Evolutionary conservation across 306 rosid genomes (phyloP), one percentile per base, ranked within the genome.

Genomic region (Inga oerstediana): DNA sequence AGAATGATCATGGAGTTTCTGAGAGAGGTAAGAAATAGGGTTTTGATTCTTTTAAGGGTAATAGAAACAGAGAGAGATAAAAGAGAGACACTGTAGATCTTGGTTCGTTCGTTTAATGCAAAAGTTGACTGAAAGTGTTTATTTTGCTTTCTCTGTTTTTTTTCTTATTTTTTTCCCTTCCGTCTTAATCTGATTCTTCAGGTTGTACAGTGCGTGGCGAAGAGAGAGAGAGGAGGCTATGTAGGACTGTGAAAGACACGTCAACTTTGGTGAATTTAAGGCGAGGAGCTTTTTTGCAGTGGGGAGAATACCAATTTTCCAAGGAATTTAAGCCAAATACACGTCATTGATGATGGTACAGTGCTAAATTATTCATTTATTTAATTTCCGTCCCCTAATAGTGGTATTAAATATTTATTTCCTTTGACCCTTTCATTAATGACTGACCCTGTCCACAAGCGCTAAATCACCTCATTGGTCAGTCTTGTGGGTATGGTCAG

Each of bases 181-280:
- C 14, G 8, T n/a, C 56, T 71, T 72, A 30, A 45, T 46, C 43
- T 48, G 64, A 20, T 22, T 72, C 76, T 48, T 72, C 76, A 72
- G 76, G 35, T 22, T 71, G 75, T 14, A 11, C 32, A 6, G 32
- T 41, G 51, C 19, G 32, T 5, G n/a, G 68, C 1, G 8, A 32
- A 4, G 37, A 3, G 67, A 11, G 67, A 56, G 27, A 8, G 69
- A 61, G 69, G 5, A 6, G 17, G 32, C 66, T 59, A 22, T 59
- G 56, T 4, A 48, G 54, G 59, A 5, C 30, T 64, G 10, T 39
- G 19, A 56, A 16, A 41, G 85, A 81, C 87, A 84, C 87, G 90
- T 87, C 84, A 84, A 75, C 83, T 35, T 75, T 73, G 51, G 58
- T 62, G 79, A 82, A 82, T 80, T 88, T 88, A 77, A 85, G 80